Conservation (phyloP, 2,329 filamentous ascomycete species). For the Lasiodiplodia hormozganensis region DNA sequence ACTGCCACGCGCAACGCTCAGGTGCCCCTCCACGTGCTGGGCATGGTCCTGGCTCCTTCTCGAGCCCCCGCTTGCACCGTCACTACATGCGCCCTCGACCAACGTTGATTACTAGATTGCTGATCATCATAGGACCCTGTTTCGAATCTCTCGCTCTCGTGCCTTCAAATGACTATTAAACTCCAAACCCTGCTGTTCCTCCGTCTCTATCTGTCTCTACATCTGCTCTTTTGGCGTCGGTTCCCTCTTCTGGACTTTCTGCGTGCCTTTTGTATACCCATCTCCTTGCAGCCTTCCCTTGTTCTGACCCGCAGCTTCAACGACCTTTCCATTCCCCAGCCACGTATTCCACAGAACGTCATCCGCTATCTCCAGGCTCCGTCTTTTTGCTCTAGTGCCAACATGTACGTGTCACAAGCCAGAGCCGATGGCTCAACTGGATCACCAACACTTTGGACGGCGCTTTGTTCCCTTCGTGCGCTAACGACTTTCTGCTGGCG, state of each 20-base stretch:
- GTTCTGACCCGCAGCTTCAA: no score
- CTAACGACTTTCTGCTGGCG: conserved; percentile 6
- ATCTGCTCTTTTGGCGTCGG: neutral
- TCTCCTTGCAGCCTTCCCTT: neutral
- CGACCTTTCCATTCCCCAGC: neutral
- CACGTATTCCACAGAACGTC: neutral
- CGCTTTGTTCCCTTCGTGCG: conserved; percentile 5
- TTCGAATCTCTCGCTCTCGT: conserved; percentile 26
- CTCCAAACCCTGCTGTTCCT: conserved; percentile 5
- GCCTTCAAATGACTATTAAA: conserved; percentile 12
- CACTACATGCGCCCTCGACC: conserved; percentile 1
- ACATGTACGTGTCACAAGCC: conserved; percentile 1
- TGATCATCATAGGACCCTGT: conserved; percentile 25
- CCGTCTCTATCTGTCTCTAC: neutral
- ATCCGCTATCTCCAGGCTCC: neutral
- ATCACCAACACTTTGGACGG: neutral
- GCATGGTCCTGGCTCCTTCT: conserved; percentile 8
- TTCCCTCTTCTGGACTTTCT: neutral
- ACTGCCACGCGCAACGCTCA: conserved; percentile 16
- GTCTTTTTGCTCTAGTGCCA: neutral
- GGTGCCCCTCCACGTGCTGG: conserved; percentile 10
- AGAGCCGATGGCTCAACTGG: neutral
- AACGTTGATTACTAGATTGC: conserved; percentile 15
- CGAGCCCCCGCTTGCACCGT: conserved; percentile 8
- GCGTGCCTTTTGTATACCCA: neutral